A percentile compares a stretch with the other conserved stretches of the same genome.
Evolutionary conservation across 768 basidiomycete genomes (phyloP).

Genomic region (Polyporus arcularius): DNA sequence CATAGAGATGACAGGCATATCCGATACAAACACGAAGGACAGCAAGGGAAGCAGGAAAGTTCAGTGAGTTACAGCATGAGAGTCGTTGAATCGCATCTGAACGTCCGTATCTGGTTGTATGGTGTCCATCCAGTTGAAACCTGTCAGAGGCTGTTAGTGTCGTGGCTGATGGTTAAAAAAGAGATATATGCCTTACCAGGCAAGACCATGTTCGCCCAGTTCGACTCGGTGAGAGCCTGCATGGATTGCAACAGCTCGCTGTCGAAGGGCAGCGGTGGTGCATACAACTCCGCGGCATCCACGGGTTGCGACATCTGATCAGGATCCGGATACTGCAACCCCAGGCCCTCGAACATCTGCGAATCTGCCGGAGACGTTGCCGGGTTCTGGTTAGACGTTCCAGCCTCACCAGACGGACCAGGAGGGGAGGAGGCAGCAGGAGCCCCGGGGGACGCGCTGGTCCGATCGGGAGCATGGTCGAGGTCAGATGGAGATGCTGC

Average conservation of each 20-base stretch:
- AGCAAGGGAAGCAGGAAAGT: not conserved
- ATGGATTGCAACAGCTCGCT: constrained; percentile 61
- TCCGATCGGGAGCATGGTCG: not conserved
- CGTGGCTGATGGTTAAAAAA: not conserved
- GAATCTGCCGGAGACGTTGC: not conserved
- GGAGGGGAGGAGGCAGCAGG: not conserved
- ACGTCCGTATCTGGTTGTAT: constrained; percentile 17
- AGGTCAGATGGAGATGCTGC: not conserved
- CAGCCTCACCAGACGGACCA: not conserved
- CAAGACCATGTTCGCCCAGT: constrained; percentile 56
- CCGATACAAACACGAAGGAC: not conserved
- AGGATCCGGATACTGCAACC: constrained; percentile 16
- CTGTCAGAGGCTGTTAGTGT: not conserved
- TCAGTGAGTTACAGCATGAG: not conserved
- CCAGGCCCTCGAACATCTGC: constrained; percentile 17
- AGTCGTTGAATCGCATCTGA: constrained; percentile 9
- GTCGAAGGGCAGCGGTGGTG: constrained; percentile 58
- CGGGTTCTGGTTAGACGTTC: not conserved
- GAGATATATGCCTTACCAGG: constrained; percentile 42
- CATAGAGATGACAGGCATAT: constrained; percentile 1
- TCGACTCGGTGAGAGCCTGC: constrained; percentile 56
- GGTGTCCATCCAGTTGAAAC: constrained; percentile 28
- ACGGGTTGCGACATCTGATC: constrained; percentile 23
- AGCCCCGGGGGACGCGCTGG: constrained; percentile 1
- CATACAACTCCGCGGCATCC: constrained; percentile 43